Conservation (phyloP, 179 eudicot genomes). For the Silene coronaria region DNA sequence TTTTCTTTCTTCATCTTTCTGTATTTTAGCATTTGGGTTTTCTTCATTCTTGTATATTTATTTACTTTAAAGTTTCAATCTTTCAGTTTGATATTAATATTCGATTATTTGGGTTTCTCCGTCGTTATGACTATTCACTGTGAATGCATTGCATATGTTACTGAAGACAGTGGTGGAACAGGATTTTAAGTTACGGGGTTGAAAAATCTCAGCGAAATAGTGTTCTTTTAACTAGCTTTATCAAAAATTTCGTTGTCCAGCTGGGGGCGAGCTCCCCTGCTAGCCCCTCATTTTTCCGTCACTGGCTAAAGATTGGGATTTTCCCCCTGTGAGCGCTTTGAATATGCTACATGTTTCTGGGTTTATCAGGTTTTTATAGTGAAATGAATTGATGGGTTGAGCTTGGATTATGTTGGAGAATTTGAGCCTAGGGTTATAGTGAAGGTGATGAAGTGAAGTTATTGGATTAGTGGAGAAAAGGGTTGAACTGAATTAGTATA, state of each 20-base stretch:
- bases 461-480: not conserved
- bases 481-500: not conserved
- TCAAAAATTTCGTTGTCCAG: too few species aligned
- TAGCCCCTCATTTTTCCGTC: too few species aligned
- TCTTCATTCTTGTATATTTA: not conserved
- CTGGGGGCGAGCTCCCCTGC: too few species aligned
- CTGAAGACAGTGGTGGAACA: too few species aligned
- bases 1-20: slow-evolving; percentile 4
- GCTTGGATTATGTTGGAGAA: not conserved
- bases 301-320: not conserved
- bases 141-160: not conserved
- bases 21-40: not conserved
- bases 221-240: too few species aligned
- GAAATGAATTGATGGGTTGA: not conserved
- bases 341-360: not conserved
- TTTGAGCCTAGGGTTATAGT: not conserved
- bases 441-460: not conserved
- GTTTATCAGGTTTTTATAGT: not conserved
- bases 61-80: not conserved
- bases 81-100: not conserved
- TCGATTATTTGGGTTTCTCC: slow-evolving; percentile 1
- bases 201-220: too few species aligned
- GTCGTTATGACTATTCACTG: not conserved
- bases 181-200: too few species aligned
- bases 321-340: not conserved